Evolutionary conservation across 148 eudicot species (phyloP), one percentile per base, ranked within the genome.

Genomic region (Diospyros lotus): DNA sequence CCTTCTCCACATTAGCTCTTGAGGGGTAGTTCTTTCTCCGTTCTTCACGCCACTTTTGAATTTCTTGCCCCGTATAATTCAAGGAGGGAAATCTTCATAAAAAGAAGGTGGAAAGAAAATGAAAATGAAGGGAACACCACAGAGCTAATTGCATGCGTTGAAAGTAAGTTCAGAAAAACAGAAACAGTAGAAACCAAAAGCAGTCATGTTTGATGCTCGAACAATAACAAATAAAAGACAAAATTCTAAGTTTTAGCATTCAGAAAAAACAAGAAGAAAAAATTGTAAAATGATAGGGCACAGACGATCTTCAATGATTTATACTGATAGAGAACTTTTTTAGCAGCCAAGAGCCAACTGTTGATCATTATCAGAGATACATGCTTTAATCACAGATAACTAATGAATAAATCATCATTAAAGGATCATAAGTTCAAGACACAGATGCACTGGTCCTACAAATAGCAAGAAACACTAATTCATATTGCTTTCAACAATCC

Each of bases 41-140:
- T 72, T 78, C 93, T 83, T 90, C 96, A 63, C 96, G 92, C 98
- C 98, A 94, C 77, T 87, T 89, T 73, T 82, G 84, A 69, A 94
- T 85, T 81, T 94, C 98, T 79, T 89, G 81, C 44, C 84, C 88
- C 18, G 96, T 84, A 81, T 94, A 94, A 76, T 77, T 78, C 71
- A 81, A 44, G 71, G 79, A 18, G 48, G 88, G 89, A 15, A 90
- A 75, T 83, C 98, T 94, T 78, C 59, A 82, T 63, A 74, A 18
- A 48, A 28, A 71, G 60, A 54, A 55, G 18, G 4, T 65, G 46
- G 58, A 38, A 64, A 75, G 9, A n/a, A 12, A 38, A 55, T 64
- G 5, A 17, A 75, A 41, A 61, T 11, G 43, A 5, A 8, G 38
- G 12, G 3, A 9, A 62, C 6, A 40, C 55, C 43, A 61, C 52